Base-by-base conservation (phyloP, 805 yeast genomes). In the Monosporozyma unispora region DNA sequence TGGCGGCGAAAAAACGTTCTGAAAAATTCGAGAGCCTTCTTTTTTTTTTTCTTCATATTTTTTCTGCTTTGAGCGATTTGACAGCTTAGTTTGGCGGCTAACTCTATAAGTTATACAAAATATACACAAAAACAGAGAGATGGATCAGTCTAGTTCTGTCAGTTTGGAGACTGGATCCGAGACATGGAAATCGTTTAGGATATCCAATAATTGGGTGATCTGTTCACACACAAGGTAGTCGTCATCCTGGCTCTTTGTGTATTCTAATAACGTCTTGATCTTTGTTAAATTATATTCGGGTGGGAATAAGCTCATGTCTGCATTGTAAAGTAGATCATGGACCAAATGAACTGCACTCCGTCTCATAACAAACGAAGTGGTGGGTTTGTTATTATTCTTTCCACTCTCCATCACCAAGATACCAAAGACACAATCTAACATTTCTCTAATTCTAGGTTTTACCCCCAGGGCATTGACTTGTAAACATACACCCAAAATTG, bases 361-460 rank as follows among this genome's bases (percentile, higher is more conserved):
- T 53, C 95, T 73, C 76, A 89, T 74, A 0, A 82, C 67, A 11
- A 57, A 59, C 0, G 66, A 59, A 14, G 63, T 57, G 1, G 74
- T 45, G 54, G 62, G 1, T 52, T 54, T 14, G 25, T 27, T 14
- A 7, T 2, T 18, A 12, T 5, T 9, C 40, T 18, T 37, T 14
- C 23, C 23, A 7, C 38, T 55, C 73, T 96, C 76, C 72, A 77
- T 57, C 62, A 76, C 81, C 47, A 93, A 62, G 0, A 91, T 75
- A 6, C 96, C 96, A 29, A 85, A 63, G 0, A 87, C 80, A 60
- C 95, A 81, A 59, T 89, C 96, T 42, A 87, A 66, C 8, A 83
- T 74, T 46, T 82, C 84, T 1, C 64, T 61, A 10, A 88, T 66
- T 50, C 72, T 68, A 1, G 64, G 58, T 7, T 50, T 51, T 1